Conservation (phyloP, 1,284 basidiomycete genomes). For the Hypsizygus ulmarius region DNA sequence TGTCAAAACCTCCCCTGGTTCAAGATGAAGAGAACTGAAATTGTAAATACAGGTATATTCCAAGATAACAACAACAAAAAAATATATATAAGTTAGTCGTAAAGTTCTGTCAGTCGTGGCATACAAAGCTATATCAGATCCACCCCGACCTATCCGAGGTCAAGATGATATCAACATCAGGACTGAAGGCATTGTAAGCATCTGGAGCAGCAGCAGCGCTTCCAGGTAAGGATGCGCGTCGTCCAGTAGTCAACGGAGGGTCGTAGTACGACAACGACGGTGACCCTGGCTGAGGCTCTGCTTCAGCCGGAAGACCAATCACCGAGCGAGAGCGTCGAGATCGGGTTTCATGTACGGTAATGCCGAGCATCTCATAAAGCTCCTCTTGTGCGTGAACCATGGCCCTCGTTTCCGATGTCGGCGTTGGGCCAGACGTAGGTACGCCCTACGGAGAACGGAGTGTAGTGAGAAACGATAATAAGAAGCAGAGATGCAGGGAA, state of each 20-base stretch:
- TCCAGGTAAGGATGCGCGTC: constrained; percentile 35
- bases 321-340: constrained; percentile 46
- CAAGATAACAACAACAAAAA: constrained; percentile 1
- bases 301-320: constrained; percentile 31
- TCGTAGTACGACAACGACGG: constrained; percentile 15
- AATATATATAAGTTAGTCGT: constrained; percentile 18
- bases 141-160: constrained; percentile 19
- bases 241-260: constrained; percentile 18
- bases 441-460: no score
- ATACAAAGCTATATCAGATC: constrained; percentile 11
- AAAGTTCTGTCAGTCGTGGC: not conserved
- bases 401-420: constrained; percentile 49
- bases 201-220: constrained; percentile 35
- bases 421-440: constrained; percentile 33
- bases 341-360: constrained; percentile 39
- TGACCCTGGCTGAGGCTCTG: constrained; percentile 16
- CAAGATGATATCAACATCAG: constrained; percentile 39
- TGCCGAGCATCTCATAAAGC: constrained; percentile 67
- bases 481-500: constrained; percentile 1
- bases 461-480: not conserved
- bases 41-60: no score
- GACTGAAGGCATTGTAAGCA: constrained; percentile 39
- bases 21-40: no score
- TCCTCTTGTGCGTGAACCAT: constrained; percentile 63
- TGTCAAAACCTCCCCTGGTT: no score